Conservation (phyloP, 2,329 filamentous ascomycete species). For the Penicillium olsonii region DNA sequence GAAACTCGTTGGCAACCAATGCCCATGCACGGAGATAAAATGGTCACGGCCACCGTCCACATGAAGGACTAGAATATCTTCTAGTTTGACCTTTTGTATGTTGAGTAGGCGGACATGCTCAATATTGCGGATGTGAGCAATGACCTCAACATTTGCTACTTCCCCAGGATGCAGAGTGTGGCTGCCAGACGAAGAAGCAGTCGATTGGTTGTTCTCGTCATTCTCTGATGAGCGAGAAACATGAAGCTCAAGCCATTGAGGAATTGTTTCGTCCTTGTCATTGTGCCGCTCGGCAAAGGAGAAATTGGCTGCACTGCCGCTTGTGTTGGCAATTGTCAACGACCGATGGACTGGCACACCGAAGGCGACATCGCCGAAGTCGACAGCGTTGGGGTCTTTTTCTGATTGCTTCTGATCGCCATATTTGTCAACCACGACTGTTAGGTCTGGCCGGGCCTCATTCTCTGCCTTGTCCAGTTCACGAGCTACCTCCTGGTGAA, state of each 20-base stretch:
- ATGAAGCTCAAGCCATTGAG: slow-evolving; percentile 70
- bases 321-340: slow-evolving; percentile 89
- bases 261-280: slow-evolving; percentile 48
- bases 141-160: slow-evolving; percentile 69
- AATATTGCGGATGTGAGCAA: slow-evolving; percentile 65
- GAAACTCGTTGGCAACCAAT: slow-evolving; percentile 80
- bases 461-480: slow-evolving; percentile 91
- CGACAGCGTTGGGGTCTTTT: slow-evolving; percentile 59
- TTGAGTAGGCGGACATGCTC: slow-evolving; percentile 71
- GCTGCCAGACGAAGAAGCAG: slow-evolving; percentile 38
- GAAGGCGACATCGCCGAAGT: slow-evolving; percentile 77
- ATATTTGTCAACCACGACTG: slow-evolving; percentile 72
- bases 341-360: slow-evolving; percentile 64
- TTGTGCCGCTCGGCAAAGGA: slow-evolving; percentile 74
- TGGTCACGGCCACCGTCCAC: slow-evolving; percentile 85
- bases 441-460: slow-evolving; percentile 79
- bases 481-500: slow-evolving; percentile 83
- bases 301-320: slow-evolving; percentile 76
- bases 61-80: slow-evolving; percentile 85
- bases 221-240: slow-evolving; percentile 59
- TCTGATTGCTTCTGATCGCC: slow-evolving; percentile 35
- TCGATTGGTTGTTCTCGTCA: slow-evolving; percentile 27
- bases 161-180: slow-evolving; percentile 83
- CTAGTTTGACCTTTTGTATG: slow-evolving; percentile 63
- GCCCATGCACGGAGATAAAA: slow-evolving; percentile 78